These are phyloP conservation scores for Exsudoporus floridanus DNA, from an alignment of 1,284 basidiomycete genomes.

Conservation along the genomic window DNA sequence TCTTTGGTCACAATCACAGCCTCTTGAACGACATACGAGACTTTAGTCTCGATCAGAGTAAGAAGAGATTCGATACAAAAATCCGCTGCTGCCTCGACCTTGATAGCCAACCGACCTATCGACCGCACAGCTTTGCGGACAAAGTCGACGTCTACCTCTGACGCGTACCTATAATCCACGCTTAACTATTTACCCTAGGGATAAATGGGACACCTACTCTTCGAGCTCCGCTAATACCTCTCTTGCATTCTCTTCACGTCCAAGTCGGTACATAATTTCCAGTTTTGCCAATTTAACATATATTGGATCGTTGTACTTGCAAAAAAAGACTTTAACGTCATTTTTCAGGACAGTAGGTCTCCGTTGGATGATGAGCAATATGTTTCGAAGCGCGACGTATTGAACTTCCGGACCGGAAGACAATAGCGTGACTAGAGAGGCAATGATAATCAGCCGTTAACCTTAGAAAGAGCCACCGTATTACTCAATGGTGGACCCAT, in stretches of 20 bases:
- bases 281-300: conserved; percentile 99
- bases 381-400: conserved; percentile 96
- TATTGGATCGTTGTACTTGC: conserved; percentile 99
- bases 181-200: conserved; percentile 3
- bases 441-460: conserved; percentile 6
- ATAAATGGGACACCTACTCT: conserved; percentile 61
- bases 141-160: conserved; percentile 98
- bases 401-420: conserved; percentile 98
- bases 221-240: conserved; percentile 93
- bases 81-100: conserved; percentile 89
- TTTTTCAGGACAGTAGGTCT: conserved; percentile 91
- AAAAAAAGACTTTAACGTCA: conserved; percentile 99
- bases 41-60: conserved; percentile 87
- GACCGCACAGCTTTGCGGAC: conserved; percentile 96
- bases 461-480: conserved; percentile 19
- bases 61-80: conserved; percentile 88
- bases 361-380: conserved; percentile 94
- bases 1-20: conserved; percentile 97
- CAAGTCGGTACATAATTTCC: conserved; percentile 97
- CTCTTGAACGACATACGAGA: conserved; percentile 97
- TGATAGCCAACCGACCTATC: conserved; percentile 96
- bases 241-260: conserved; percentile 85
- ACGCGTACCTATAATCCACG: conserved; percentile 73
- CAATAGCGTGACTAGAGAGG: conserved; percentile 77
- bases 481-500: conserved; percentile 94